A percentile compares a stretch with the other conserved stretches of the same genome.
Conservation (phyloP, 129 eudicot genomes). For the Saposhnikovia divaricata region DNA sequence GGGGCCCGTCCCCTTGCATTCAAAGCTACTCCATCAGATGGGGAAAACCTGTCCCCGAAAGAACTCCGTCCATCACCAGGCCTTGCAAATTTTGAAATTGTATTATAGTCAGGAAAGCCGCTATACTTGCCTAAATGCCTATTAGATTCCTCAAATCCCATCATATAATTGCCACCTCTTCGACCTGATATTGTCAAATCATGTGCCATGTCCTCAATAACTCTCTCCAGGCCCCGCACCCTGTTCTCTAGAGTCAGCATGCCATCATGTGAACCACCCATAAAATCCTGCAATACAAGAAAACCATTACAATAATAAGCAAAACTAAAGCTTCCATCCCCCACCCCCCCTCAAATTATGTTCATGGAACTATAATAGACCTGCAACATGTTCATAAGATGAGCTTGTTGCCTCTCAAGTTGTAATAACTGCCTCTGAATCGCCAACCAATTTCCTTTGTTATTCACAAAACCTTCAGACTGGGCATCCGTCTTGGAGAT, state of each 20-base stretch:
- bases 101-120: conserved; percentile 59
- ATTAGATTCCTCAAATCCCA: conserved; percentile 73
- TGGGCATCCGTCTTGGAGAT: conserved; percentile 30
- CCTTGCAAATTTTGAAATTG: conserved; percentile 37
- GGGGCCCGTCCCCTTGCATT: conserved; percentile 56
- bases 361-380: conserved; percentile 21
- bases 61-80: conserved; percentile 41
- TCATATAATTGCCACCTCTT: conserved; percentile 53
- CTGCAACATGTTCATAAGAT: conserved; percentile 98
- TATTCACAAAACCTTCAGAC: conserved; percentile 48
- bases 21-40: conserved; percentile 39
- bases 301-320: conserved; percentile 11
- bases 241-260: conserved; percentile 86
- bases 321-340: not conserved
- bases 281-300: conserved; percentile 61
- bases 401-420: conserved; percentile 86
- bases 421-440: conserved; percentile 84
- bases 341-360: not conserved
- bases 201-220: conserved; percentile 96
- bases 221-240: conserved; percentile 91
- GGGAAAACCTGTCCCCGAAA: conserved; percentile 34
- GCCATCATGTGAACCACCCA: conserved; percentile 98
- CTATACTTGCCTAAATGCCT: conserved; percentile 56
- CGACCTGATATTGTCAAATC: conserved; percentile 70
- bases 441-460: conserved; percentile 88